Evolutionary conservation across 257 asterid genomes (phyloP), one percentile per base, ranked within the genome.

Genomic region (Rubia yunnanensis): DNA sequence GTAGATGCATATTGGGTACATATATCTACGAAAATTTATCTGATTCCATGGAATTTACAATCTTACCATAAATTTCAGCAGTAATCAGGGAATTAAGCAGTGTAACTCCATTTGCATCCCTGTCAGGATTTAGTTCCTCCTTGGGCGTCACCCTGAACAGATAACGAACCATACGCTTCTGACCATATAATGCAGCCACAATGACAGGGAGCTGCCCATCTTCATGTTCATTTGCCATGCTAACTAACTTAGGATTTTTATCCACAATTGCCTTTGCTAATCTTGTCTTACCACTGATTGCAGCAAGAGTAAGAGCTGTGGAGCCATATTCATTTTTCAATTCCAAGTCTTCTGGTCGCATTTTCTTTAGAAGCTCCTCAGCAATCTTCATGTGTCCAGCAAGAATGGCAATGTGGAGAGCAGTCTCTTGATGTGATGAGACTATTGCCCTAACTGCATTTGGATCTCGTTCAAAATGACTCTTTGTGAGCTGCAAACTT

Each of bases 131-230:
- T 2, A 75, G 59, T 60, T 59, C 66, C 4, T 48, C 59, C 31
- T 75, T 64, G 10, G 79, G 81, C 10, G 83, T 81, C 50, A 49
- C 65, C 17, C 7, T 1, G 57, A 66, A 81, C 9, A 81, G 70
- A 69, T 73, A 76, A 14, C 28, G 78, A 53, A 73, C 82, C 78
- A 76, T 78, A 0, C 23, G 22, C 64, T 76, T 73, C 15, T 73
- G 76, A 14, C 83, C 80, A 35, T 78, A 78, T 50, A 70, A 38
- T 5, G 81, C 83, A 39, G 81, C 86, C 52, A 78, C 78, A 46
- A 73, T 76, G n/a, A 81, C 83, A 14, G 86, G 86, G 54, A 81
- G 83, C 3, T 73, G 82, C 14, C 86, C 86, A 14, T 81, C 82
- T 1, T 81, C 82, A 3, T 76, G 76, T 0, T 70, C 80, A 46